A percentile compares a stretch with the other conserved stretches of the same genome.
Evolutionary conservation across 495 filamentous ascomycete genomes (phyloP).

Genomic region (Choiromyces venosus): DNA sequence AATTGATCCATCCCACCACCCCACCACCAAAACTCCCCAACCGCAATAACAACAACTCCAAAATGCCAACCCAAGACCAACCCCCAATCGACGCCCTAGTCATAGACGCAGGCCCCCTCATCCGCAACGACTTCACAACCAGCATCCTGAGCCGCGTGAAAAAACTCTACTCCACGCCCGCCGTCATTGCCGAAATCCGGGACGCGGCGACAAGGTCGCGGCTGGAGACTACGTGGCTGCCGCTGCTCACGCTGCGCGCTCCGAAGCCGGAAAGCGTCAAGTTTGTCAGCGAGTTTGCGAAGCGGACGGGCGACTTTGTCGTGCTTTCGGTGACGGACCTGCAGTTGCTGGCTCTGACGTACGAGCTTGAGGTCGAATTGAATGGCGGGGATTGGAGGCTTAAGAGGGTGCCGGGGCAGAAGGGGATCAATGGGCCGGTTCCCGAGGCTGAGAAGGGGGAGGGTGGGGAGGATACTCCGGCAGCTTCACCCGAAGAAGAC

Average conservation of each 20-base stretch:
- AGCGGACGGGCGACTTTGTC: constrained; percentile 79
- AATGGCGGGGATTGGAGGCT: constrained; percentile 80
- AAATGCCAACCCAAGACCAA: constrained; percentile 47
- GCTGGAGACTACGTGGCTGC: constrained; percentile 72
- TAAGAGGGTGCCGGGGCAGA: constrained; percentile 70
- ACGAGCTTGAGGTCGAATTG: constrained; percentile 80
- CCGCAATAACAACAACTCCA: constrained; percentile 1
- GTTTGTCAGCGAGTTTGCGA: constrained; percentile 75
- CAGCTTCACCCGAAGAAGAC: constrained; percentile 21
- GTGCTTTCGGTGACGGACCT: constrained; percentile 85
- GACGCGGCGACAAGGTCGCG: constrained; percentile 76
- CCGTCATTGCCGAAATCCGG: constrained; percentile 80
- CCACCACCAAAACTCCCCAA: neutral
- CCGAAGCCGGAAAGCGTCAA: constrained; percentile 71
- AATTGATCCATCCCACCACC: constrained; percentile 7
- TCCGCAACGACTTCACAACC: constrained; percentile 53
- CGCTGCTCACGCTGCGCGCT: constrained; percentile 71
- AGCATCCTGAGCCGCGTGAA: constrained; percentile 65
- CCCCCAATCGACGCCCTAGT: constrained; percentile 79
- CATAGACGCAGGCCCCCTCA: constrained; percentile 84
- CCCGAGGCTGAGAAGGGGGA: constrained; percentile 42
- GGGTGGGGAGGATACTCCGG: constrained; percentile 40
- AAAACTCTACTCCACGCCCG: constrained; percentile 74
- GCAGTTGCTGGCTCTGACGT: constrained; percentile 79
- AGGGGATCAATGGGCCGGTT: constrained; percentile 63